Evolutionary conservation across 1,284 basidiomycete genomes (phyloP), one percentile per base, ranked within the genome.

Genomic region (Ceratobasidium theobromae): DNA sequence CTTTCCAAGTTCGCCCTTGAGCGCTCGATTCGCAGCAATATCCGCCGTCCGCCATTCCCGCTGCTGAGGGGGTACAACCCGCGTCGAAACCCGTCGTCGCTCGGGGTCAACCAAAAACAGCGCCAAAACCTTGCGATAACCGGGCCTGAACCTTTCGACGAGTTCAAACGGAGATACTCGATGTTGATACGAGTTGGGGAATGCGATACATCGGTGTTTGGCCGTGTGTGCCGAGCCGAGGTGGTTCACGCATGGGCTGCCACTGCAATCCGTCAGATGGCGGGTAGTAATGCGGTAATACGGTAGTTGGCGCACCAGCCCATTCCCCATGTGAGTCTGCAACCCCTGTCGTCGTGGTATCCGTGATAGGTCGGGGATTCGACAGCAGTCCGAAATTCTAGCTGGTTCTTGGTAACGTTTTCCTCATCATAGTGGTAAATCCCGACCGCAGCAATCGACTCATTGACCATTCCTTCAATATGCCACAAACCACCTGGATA

Each of bases 181-280:
- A 43, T 80, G 74, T 71, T 79, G 71, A 72, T 84, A 83, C 41
- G 83, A 79, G 70, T 86, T 86, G 4, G 83, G 83, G 66, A 81
- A 85, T 25, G 78, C 77, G 46, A 84, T 70, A n/a, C 73, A 75
- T 27, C 80, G 73, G 3, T 78, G 79, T 16, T 73, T 62, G 8
- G 60, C 66, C 0, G 74, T 73, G 18, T 58, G 43, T 43, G 73
- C 66, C 6, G 69, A 53, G 43, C 72, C 74, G 48, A 72, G 69
- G 45, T 70, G 57, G 58, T 73, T 79, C 0, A 75, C 70, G 1
- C 60, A 51, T 53, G 35, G 53, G 12, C 40, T 35, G 3, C 40
- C 33, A 11, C 53, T 54, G 18, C 12, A 21, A 23, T 18, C n/a
- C 52, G 32, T 38, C 32, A 21, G 16, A 33, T 25, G 11, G 4